These are phyloP conservation scores for Kodamaea alishanica DNA, from an alignment of 1,139 yeast species.

Conservation along the genomic window DNA sequence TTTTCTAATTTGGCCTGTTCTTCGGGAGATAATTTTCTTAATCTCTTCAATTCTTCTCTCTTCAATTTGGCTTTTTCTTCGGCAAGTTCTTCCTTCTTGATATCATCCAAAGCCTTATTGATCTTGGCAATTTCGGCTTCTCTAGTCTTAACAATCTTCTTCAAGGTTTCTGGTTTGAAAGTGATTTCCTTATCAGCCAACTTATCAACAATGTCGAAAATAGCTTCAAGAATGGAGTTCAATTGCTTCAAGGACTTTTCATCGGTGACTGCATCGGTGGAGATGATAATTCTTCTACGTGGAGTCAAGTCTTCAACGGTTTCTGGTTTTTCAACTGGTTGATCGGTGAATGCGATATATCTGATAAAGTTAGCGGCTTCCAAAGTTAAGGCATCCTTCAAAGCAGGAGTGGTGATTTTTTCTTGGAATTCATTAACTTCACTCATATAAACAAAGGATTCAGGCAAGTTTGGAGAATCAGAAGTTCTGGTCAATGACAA, in stretches of 20 bases:
- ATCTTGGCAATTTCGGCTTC: slow-evolving; percentile 65
- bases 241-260: slow-evolving; percentile 46
- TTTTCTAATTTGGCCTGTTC: slow-evolving; percentile 73
- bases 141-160: slow-evolving; percentile 70
- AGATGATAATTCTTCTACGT: slow-evolving; percentile 51
- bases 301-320: slow-evolving; percentile 50
- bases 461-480: slow-evolving; percentile 66
- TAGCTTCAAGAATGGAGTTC: slow-evolving; percentile 46
- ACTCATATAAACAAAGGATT: slow-evolving; percentile 80
- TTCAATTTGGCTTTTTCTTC: slow-evolving; percentile 67
- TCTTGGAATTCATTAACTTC: slow-evolving; percentile 82
- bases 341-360: slow-evolving; percentile 78
- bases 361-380: slow-evolving; percentile 54
- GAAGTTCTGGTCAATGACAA: slow-evolving; percentile 80
- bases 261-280: slow-evolving; percentile 47
- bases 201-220: slow-evolving; percentile 52
- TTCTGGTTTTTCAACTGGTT: slow-evolving; percentile 65
- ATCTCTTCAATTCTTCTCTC: slow-evolving; percentile 55
- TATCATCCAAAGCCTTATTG: slow-evolving; percentile 54
- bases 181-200: slow-evolving; percentile 43
- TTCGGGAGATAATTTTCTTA: slow-evolving; percentile 60
- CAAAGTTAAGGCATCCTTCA: slow-evolving; percentile 50
- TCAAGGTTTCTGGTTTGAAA: slow-evolving; percentile 65
- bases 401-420: slow-evolving; percentile 47
- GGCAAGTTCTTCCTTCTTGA: slow-evolving; percentile 64